These are phyloP conservation scores for Ophiostoma sp. DNA, from an alignment of 2,329 filamentous ascomycete species.

Conservation along the genomic window DNA sequence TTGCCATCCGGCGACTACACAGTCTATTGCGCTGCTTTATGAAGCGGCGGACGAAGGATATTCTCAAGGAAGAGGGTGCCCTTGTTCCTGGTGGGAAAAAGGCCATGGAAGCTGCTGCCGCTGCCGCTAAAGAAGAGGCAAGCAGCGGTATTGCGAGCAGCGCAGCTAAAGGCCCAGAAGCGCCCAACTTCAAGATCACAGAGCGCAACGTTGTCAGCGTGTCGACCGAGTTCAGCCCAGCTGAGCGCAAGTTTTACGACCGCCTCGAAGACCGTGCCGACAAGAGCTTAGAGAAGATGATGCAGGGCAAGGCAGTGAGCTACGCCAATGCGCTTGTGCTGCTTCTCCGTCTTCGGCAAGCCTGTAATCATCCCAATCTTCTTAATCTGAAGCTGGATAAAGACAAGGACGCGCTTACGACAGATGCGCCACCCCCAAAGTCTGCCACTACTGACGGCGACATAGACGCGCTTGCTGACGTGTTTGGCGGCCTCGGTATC, in stretches of 20 bases:
- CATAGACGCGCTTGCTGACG: constrained; percentile 75
- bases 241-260: constrained; percentile 81
- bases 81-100: constrained; percentile 69
- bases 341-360: constrained; percentile 82
- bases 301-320: constrained; percentile 67
- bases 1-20: constrained; percentile 82
- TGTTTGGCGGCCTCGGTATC: constrained; percentile 80
- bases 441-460: constrained; percentile 51
- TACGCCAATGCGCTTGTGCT: constrained; percentile 92
- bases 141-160: neutral
- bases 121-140: constrained; percentile 28
- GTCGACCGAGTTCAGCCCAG: constrained; percentile 68
- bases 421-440: constrained; percentile 47
- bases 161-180: constrained; percentile 30
- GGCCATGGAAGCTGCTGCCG: constrained; percentile 37
- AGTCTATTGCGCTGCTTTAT: constrained; percentile 87
- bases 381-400: constrained; percentile 79
- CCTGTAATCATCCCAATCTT: constrained; percentile 89
- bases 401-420: constrained; percentile 77
- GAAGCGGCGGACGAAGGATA: constrained; percentile 96
- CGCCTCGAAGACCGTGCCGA: constrained; percentile 79
- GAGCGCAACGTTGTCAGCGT: constrained; percentile 83
- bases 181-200: constrained; percentile 79
- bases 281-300: constrained; percentile 80
- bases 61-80: constrained; percentile 82